Evolutionary conservation across 768 basidiomycete species (phyloP).

Genomic region (Pholiota molesta): DNA sequence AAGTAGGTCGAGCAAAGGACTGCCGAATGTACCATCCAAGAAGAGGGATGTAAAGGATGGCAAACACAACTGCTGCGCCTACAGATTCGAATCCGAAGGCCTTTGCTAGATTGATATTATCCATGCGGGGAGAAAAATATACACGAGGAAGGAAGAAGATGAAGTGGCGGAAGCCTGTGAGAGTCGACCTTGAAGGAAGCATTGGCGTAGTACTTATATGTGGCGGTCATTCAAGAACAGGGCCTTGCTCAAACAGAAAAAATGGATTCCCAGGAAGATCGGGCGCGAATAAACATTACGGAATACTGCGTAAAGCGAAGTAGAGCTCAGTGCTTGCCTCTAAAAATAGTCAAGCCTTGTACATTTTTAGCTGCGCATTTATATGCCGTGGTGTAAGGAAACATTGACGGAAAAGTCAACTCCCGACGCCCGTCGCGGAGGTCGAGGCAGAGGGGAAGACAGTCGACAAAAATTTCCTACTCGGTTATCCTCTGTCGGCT

Average conservation of each 20-base stretch:
- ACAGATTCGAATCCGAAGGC: conserved; percentile 35
- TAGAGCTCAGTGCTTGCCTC: too few species aligned
- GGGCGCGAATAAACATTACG: not conserved
- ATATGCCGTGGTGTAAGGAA: not conserved
- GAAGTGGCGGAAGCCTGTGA: not conserved
- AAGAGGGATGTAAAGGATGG: conserved; percentile 35
- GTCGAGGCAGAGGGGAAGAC: too few species aligned
- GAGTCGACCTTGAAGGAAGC: not conserved
- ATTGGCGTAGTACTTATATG: not conserved
- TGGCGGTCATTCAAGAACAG: not conserved
- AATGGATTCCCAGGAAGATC: not conserved
- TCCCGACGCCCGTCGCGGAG: not conserved
- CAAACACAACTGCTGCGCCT: conserved; percentile 37
- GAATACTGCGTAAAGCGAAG: too few species aligned
- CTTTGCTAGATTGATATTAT: conserved; percentile 35
- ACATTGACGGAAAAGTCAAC: not conserved
- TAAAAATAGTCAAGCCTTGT: too few species aligned
- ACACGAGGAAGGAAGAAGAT: conserved; percentile 35
- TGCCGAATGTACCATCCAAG: conserved; percentile 32
- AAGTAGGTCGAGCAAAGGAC: conserved; percentile 33
- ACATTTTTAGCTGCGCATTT: not conserved
- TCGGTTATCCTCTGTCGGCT: too few species aligned
- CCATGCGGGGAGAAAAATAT: conserved; percentile 20
- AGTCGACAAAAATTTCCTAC: not conserved
- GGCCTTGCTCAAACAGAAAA: not conserved